Base-by-base conservation (phyloP, 2,329 filamentous ascomycete species). In the Akanthomyces lecanii region DNA sequence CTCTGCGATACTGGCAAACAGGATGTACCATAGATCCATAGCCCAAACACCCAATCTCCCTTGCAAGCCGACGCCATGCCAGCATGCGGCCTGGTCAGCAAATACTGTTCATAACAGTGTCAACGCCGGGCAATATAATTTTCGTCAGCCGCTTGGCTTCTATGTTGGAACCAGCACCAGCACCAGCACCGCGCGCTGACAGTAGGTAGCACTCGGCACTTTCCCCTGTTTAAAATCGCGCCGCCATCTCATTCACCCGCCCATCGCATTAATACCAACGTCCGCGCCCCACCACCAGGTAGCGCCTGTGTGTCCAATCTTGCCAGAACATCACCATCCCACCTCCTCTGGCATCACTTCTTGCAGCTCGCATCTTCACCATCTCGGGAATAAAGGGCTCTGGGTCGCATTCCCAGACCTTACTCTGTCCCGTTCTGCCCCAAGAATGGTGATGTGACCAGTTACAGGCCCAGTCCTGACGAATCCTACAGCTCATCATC, bases 241-340 rank as follows among this genome's bases (percentile, higher is more conserved):
- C 28, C 58, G 38, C 28, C 58, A 45, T 53, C 48, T 44, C 58
- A 28, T 51, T 11, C 42, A 44, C 25, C 57, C 36, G 47, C 56
- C 21, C 59, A 48, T 61, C 30, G 42, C 51, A 14, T 47, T 50
- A 54, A 54, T 23, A 16, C 51, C 51, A 55, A 45, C 33, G 40
- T 30, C 51, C 50, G 23, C 33, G 52, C 60, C 60, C 60, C 60
- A 62, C 60, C 59, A 55, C 47, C 0, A 44, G 18, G 18, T 50
- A 62, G 52, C 52, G 60, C 60, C 44, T 14, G 36, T 44, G 60
- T 51, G 52, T 50, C 51, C 23, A 62, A 30, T 36, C 60, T 56
- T 38, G 33, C 23, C 59, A 25, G 21, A 62, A 54, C 45, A 56
- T 48, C 44, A 62, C 30, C 33, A 33, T 28, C 38, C n/a, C n/a